Evolutionary conservation across 768 basidiomycete genomes (phyloP), one percentile per base, ranked within the genome.

Genomic region (Suillus variegatus): DNA sequence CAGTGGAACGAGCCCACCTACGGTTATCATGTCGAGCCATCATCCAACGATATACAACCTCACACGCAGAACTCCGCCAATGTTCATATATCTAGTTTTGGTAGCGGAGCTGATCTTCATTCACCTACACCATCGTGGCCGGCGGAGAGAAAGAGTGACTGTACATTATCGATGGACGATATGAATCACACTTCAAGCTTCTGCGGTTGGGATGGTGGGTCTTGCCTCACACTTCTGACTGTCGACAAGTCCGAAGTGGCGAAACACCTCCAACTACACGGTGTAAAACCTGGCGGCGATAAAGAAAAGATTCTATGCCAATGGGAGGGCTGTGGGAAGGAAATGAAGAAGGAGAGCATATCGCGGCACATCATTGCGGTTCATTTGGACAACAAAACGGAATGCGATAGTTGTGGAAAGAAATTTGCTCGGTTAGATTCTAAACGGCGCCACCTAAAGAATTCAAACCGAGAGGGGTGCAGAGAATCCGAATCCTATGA

Each of bases 341-440:
- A 16, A 40, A 74, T 75, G 75, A 69, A 56, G 0, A 67, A 55
- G 58, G 74, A 77, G 22, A 77, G 75, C 55, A 69, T 75, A 2
- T 4, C 69, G 0, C 74, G 74, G 1, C 74, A 77, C 7, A 43
- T 75, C 20, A 64, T 75, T 13, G 52, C 70, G 0, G 67, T 77
- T 1, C 74, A 75, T 20, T 38, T 74, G 55, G 46, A 38, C 52
- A 62, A 72, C 62, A 75, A 66, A 58, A 71, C 66, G 7, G 18
- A 18, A 9, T 75, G 75, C 36, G 22, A 61, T 1, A 28, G 13
- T 22, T 75, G 75, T 43, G 54, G 63, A 10, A 62, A 61, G 35
- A 18, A 13, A 28, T 75, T 75, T 28, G 75, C 75, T 18, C 72
- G 74, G 38, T 57, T 4, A 14, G 74, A 75, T 25, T 75, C 74